Conservation (phyloP, 2,329 filamentous ascomycete species). For the Colletotrichum tropicale region DNA sequence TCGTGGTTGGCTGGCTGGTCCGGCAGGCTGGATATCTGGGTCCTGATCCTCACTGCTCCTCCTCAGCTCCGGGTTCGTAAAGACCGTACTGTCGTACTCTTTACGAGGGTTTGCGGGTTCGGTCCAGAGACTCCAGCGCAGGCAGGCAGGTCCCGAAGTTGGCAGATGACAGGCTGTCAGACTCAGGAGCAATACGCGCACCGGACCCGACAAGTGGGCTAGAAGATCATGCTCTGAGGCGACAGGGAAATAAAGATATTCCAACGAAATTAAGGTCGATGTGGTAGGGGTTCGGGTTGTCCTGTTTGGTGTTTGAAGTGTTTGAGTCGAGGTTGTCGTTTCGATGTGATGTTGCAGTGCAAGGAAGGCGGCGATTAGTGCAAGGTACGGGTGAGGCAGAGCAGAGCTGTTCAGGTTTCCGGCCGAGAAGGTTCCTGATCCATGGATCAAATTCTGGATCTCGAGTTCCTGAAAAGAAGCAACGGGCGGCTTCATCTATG, state of each 20-base stretch:
- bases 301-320: not conserved
- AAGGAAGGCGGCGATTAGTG: not conserved
- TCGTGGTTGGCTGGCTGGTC: not conserved
- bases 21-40: not conserved
- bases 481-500: not conserved
- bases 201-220: conserved; percentile 10
- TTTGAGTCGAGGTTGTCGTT: not conserved
- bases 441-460: not conserved
- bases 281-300: not conserved
- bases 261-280: conserved; percentile 5
- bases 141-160: not conserved
- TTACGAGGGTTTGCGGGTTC: conserved; percentile 6
- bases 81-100: conserved; percentile 3
- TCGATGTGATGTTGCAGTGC: not conserved
- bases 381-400: not conserved
- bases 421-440: not conserved
- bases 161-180: not conserved
- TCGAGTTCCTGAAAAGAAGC: not conserved
- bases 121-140: not conserved
- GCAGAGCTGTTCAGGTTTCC: not conserved
- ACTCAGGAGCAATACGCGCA: conserved; percentile 8
- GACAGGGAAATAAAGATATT: not conserved
- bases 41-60: not conserved
- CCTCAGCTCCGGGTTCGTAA: not conserved
- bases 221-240: not conserved